These are phyloP conservation scores for Hypsizygus marmoreus DNA, from an alignment of 768 basidiomycete species.

Conservation along the genomic window DNA sequence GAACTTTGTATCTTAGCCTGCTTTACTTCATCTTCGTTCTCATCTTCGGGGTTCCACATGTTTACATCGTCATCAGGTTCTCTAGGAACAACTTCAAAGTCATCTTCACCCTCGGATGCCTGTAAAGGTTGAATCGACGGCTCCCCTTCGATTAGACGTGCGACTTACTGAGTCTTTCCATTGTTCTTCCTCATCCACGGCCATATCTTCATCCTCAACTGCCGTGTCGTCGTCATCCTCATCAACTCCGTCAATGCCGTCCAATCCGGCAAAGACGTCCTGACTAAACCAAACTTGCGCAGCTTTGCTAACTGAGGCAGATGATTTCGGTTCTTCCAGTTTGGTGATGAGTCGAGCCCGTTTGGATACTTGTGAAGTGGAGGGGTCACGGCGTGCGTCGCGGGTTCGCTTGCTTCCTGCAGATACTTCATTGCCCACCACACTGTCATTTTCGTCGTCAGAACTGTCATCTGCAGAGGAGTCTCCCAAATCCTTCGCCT, in stretches of 20 bases:
- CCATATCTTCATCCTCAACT: slow-evolving; percentile 25
- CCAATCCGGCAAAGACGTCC: slow-evolving; percentile 77
- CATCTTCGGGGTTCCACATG: slow-evolving; percentile 82
- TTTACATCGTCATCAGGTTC: slow-evolving; percentile 60
- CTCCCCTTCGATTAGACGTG: too few species aligned
- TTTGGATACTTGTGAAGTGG: slow-evolving; percentile 39
- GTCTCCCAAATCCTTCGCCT: slow-evolving; percentile 49
- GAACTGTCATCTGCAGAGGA: slow-evolving; percentile 56
- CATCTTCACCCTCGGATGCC: slow-evolving; percentile 47
- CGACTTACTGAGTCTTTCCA: too few species aligned
- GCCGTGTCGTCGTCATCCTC: slow-evolving; percentile 26
- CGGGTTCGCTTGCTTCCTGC: slow-evolving; percentile 49
- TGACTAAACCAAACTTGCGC: slow-evolving; percentile 96
- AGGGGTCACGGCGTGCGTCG: slow-evolving; percentile 17
- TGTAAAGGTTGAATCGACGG: slow-evolving; percentile 2
- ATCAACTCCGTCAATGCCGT: slow-evolving; percentile 39
- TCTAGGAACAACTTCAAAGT: slow-evolving; percentile 77
- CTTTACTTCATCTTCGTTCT: slow-evolving; percentile 71
- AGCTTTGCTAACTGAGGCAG: slow-evolving; percentile 46
- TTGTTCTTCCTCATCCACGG: slow-evolving; percentile 18
- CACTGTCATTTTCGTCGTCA: slow-evolving; percentile 45
- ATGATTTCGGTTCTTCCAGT: slow-evolving; percentile 38
- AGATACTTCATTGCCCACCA: slow-evolving; percentile 6
- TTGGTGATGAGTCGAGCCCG: slow-evolving; percentile 54
- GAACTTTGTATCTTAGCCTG: slow-evolving; percentile 67